phyloP scores from a whole-genome alignment of 2,329 filamentous ascomycete genomes.

The Pyricularia grisea region DNA sequence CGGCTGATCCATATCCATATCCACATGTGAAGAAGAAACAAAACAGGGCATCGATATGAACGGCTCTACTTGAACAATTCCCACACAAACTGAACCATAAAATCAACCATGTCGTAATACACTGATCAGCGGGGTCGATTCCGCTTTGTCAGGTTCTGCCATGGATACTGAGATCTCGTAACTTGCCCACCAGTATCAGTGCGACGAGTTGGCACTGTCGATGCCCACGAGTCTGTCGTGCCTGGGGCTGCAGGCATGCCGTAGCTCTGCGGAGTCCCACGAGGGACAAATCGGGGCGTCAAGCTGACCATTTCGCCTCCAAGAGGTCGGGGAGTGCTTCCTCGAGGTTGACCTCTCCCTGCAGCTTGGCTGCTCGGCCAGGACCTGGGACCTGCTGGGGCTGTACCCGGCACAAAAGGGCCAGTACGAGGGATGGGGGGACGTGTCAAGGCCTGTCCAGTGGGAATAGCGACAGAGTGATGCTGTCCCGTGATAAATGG shows the following conservation, averaged over 20 bases:
- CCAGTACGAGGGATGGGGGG: background rate
- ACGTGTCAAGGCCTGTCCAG: background rate
- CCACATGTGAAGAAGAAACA: background rate
- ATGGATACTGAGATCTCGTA: background rate
- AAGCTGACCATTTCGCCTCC: background rate
- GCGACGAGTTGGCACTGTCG: background rate
- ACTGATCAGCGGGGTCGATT: background rate
- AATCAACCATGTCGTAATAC: background rate
- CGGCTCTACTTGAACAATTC: background rate
- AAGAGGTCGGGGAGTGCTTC: background rate
- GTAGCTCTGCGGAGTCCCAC: background rate
- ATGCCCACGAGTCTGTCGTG: background rate
- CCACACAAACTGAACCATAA: background rate
- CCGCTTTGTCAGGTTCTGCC: background rate
- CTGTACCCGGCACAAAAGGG: background rate
- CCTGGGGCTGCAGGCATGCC: background rate
- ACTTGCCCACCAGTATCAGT: background rate
- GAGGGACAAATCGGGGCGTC: background rate
- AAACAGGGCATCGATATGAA: too few species aligned
- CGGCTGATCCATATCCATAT: background rate
- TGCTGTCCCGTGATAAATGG: background rate
- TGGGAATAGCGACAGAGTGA: background rate
- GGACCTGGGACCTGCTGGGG: background rate
- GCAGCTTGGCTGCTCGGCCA: background rate
- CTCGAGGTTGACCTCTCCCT: background rate